These are phyloP conservation scores for Malus hybrid DNA, from an alignment of 331 rosid species.

Conservation along the genomic window DNA sequence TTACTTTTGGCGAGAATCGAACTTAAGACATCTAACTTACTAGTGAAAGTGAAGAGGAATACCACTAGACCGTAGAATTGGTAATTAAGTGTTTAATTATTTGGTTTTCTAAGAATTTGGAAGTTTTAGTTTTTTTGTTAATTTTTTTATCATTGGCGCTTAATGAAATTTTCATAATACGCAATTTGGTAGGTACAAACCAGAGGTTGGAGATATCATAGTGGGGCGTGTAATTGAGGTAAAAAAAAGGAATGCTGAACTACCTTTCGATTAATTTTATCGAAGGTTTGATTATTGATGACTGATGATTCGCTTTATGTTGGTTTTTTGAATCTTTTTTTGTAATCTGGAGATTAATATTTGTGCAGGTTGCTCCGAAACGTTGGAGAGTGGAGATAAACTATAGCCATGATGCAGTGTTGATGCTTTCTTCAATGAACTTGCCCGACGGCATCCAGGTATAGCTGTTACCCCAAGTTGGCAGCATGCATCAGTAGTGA, in stretches of 20 bases:
- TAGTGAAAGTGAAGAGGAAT: too few species aligned
- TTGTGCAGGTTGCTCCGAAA: slow-evolving; percentile 68
- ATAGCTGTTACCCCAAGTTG: background rate
- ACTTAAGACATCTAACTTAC: too few species aligned
- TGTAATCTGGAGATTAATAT: background rate
- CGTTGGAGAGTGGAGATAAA: slow-evolving; percentile 91
- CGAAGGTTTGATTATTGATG: background rate
- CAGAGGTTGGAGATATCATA: slow-evolving; percentile 87
- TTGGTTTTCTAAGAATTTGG: background rate
- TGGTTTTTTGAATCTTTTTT: background rate
- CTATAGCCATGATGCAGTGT: slow-evolving; percentile 69
- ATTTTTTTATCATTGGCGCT: background rate
- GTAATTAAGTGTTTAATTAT: background rate
- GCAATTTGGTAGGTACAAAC: slow-evolving; percentile 59
- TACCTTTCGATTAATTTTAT: background rate
- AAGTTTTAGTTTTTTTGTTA: background rate
- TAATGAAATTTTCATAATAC: background rate
- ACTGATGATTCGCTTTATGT: background rate
- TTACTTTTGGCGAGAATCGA: too few species aligned
- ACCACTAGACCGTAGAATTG: too few species aligned
- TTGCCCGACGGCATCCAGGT: slow-evolving; percentile 97
- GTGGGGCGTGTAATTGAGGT: slow-evolving; percentile 90
- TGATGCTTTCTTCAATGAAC: slow-evolving; percentile 96
- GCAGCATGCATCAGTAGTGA: background rate
- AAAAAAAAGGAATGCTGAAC: slow-evolving; percentile 6